phyloP scores from a whole-genome alignment of 805 yeast species.

The Metschnikowia peoriensis region DNA sequence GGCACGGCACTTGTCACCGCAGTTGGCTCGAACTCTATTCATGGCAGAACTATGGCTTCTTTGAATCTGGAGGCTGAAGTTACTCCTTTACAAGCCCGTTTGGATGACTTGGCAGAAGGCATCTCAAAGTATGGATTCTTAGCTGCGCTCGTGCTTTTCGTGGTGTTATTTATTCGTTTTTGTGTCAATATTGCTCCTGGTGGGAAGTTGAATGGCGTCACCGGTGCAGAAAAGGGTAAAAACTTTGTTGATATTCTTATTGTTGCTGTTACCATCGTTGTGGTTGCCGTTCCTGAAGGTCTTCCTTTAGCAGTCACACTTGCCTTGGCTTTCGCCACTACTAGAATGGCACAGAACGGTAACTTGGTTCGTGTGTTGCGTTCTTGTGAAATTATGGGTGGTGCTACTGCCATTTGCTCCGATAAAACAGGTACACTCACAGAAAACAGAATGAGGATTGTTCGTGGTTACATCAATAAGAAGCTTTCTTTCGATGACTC shows the following conservation, averaged over 20 bases:
- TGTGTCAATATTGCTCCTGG: conserved; percentile 57
- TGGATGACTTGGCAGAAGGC: conserved; percentile 82
- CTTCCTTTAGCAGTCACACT: conserved; percentile 95
- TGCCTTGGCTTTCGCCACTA: conserved; percentile 96
- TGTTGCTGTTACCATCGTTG: conserved; percentile 88
- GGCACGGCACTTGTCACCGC: conserved; percentile 87
- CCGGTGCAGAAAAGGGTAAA: conserved; percentile 77
- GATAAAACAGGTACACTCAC: conserved; percentile 98
- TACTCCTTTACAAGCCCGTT: conserved; percentile 86
- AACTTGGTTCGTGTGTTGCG: conserved; percentile 90
- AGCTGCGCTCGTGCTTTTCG: conserved; percentile 78
- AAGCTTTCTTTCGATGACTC: conserved; percentile 45
- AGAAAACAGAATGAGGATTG: conserved; percentile 90
- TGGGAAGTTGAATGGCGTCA: conserved; percentile 41
- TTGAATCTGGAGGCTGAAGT: conserved; percentile 71
- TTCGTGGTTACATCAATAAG: conserved; percentile 50
- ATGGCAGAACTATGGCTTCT: conserved; percentile 88
- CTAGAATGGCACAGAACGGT: conserved; percentile 96
- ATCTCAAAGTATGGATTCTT: conserved; percentile 92
- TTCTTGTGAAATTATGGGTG: conserved; percentile 98
- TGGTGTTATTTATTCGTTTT: conserved; percentile 76
- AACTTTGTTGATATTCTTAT: conserved; percentile 81
- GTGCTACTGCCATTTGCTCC: conserved; percentile 95
- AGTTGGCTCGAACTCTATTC: conserved; percentile 84
- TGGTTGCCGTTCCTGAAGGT: conserved; percentile 99